Percentiles rank a stretch among this genome's conserved stretches.
These are phyloP conservation scores for Colletotrichum tanaceti DNA, from an alignment of 2,329 filamentous ascomycete species.

Conservation along the genomic window DNA sequence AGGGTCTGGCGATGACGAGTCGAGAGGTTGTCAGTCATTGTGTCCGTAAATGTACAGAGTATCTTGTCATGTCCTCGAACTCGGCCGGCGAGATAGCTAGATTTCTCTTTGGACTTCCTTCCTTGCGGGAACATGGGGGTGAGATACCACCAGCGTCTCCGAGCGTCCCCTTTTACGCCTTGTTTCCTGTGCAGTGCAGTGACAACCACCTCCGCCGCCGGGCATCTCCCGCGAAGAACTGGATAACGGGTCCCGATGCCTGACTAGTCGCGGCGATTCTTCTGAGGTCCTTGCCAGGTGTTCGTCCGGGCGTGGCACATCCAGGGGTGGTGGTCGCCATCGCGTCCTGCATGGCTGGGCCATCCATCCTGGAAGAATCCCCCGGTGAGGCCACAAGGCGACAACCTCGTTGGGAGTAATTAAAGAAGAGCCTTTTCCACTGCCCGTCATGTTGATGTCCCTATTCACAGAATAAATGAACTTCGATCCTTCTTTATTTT, in stretches of 20 bases:
- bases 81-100: conserved; percentile 34
- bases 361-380: conserved; percentile 39
- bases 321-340: conserved; percentile 35
- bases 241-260: conserved; percentile 18
- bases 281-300: conserved; percentile 32
- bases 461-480: background rate
- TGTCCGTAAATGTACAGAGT: no score
- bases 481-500: background rate
- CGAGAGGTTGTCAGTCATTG: conserved; percentile 31
- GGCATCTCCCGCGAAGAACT: conserved; percentile 24
- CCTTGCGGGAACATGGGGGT: conserved; percentile 23
- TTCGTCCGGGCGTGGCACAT: conserved; percentile 28
- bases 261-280: conserved; percentile 19
- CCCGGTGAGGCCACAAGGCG: conserved; percentile 45
- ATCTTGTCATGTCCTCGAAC: conserved; percentile 33
- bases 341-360: conserved; percentile 30
- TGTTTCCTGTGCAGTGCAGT: background rate
- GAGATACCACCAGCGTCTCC: background rate
- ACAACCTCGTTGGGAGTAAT: conserved; percentile 26
- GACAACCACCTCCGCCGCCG: conserved; percentile 1
- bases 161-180: background rate
- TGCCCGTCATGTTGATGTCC: background rate
- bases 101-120: background rate
- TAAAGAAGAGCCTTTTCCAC: conserved; percentile 30
- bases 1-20: conserved; percentile 27